Percentiles rank a stretch among this genome's conserved stretches.
phyloP scores from a whole-genome alignment of 441 rosid species.

The Erodium chrysanthum region DNA sequence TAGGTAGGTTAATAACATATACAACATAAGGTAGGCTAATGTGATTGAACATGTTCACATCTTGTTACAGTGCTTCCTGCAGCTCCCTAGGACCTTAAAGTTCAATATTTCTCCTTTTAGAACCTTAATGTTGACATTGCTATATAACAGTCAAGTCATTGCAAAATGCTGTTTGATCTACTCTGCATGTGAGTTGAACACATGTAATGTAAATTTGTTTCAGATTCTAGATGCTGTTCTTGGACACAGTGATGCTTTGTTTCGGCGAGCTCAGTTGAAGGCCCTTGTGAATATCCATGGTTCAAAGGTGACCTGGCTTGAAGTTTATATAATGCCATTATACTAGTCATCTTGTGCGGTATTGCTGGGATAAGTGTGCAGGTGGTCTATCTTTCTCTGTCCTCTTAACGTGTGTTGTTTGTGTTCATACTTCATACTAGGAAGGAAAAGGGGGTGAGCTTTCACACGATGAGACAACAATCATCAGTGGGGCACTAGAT shows the following conservation, averaged over 20 bases:
- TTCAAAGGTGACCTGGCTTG: conserved; percentile 40
- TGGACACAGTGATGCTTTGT: conserved; percentile 48
- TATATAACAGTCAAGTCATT: neutral
- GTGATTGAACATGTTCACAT: no score
- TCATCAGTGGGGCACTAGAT: no score
- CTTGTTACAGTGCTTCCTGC: no score
- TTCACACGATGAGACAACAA: conserved; percentile 63
- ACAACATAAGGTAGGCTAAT: no score
- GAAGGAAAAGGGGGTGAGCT: conserved; percentile 79
- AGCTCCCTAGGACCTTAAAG: no score
- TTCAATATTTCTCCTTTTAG: no score
- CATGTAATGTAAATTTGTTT: conserved; percentile 17
- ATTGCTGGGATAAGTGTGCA: neutral
- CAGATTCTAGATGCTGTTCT: conserved; percentile 50
- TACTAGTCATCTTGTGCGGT: neutral
- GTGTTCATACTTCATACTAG: conserved; percentile 23
- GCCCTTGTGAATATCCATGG: conserved; percentile 60
- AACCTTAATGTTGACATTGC: neutral
- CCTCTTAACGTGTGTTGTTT: conserved; percentile 14
- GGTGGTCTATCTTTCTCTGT: neutral
- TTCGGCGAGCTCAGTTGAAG: conserved; percentile 60
- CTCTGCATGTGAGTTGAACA: conserved; percentile 13
- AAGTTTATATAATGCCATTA: neutral
- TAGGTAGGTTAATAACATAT: no score
- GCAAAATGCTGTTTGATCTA: neutral